Conservation (phyloP, 179 eudicot genomes). For the Actinidia polygama region DNA sequence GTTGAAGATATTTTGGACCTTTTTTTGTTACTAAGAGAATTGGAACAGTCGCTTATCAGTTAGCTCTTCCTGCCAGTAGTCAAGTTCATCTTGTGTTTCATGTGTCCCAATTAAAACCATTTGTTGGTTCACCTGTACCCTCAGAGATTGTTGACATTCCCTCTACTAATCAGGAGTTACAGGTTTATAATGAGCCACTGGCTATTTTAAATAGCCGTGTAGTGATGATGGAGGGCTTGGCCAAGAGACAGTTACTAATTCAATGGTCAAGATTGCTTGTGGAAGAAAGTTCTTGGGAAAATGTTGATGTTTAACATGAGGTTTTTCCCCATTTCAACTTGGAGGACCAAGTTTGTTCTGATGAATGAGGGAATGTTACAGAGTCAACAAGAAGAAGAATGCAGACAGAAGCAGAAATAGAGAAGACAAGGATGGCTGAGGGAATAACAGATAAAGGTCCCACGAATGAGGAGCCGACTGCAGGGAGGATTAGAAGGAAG, state of each 20-base stretch:
- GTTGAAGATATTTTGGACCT: background rate
- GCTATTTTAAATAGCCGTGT: background rate
- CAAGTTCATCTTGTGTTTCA: background rate
- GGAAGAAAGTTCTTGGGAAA: no score
- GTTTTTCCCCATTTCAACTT: background rate
- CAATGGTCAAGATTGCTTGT: background rate
- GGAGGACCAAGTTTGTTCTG: background rate
- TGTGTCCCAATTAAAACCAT: background rate
- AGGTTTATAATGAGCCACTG: background rate
- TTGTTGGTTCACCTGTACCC: background rate
- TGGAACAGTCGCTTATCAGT: background rate
- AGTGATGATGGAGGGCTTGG: background rate
- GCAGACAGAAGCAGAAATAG: no score
- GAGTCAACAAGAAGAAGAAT: no score
- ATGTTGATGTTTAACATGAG: background rate
- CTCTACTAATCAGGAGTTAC: no score
- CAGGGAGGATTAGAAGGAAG: no score
- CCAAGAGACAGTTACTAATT: no score
- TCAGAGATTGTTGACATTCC: no score
- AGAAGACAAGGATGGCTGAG: no score
- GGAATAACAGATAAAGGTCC: no score
- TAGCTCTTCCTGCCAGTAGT: background rate
- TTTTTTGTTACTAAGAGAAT: background rate
- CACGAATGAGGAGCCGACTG: no score
- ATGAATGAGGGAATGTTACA: background rate